These are phyloP conservation scores for Protomyces macrosporus DNA, from an alignment of 1,139 yeast species.

Conservation along the genomic window DNA sequence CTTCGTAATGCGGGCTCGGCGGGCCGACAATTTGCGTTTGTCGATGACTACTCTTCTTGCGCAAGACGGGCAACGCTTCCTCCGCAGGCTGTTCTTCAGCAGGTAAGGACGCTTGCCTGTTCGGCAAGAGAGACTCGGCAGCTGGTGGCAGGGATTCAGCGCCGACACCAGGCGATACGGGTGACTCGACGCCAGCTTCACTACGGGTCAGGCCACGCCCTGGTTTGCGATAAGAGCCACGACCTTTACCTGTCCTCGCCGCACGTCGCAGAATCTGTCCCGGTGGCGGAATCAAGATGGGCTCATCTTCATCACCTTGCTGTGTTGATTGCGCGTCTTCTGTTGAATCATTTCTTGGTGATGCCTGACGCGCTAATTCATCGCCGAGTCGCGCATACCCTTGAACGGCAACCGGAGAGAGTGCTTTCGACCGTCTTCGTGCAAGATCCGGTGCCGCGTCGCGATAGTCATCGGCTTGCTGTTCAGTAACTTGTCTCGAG, in stretches of 20 bases:
- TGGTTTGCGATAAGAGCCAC: slow-evolving; percentile 16
- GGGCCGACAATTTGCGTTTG: slow-evolving; percentile 12
- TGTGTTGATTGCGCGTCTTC: not conserved
- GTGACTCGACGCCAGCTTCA: not conserved
- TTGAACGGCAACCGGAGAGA: not conserved
- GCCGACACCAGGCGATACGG: not conserved
- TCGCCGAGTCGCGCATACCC: not conserved
- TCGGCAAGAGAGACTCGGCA: not conserved
- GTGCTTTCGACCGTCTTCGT: slow-evolving; percentile 4
- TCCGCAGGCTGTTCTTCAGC: not conserved
- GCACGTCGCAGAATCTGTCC: slow-evolving; percentile 23
- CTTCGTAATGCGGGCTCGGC: not conserved
- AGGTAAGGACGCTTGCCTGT: not conserved
- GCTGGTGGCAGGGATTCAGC: not conserved
- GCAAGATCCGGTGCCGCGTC: slow-evolving; percentile 20
- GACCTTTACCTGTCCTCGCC: slow-evolving; percentile 19
- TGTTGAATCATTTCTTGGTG: not conserved
- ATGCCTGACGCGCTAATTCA: not conserved
- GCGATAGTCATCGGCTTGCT: slow-evolving; percentile 6
- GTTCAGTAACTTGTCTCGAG: slow-evolving; percentile 14
- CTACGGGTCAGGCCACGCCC: not conserved
- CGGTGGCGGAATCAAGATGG: slow-evolving; percentile 13
- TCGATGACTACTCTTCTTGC: slow-evolving; percentile 17
- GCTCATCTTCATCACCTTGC: slow-evolving; percentile 12
- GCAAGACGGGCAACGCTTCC: not conserved